Evolutionary conservation across 495 filamentous ascomycete species (phyloP).

Genomic region (Neurospora tetrasperma): DNA sequence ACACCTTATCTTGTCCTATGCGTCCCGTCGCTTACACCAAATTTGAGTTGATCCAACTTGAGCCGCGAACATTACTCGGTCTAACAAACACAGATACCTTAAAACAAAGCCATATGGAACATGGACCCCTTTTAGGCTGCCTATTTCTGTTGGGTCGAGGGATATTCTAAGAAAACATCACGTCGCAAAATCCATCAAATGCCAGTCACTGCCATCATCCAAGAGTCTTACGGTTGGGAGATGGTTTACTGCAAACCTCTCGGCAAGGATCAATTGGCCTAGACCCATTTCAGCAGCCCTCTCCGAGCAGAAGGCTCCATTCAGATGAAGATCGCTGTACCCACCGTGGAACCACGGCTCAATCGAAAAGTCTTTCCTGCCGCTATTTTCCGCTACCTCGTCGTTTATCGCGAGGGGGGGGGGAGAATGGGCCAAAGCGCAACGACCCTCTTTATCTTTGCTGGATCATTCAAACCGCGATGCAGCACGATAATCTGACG

Average conservation of each 20-base stretch:
- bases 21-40: neutral
- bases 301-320: slow-evolving; percentile 29
- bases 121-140: neutral
- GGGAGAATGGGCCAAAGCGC: neutral
- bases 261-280: slow-evolving; percentile 17
- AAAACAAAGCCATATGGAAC: neutral
- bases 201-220: neutral
- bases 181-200: neutral
- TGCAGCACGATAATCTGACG: slow-evolving; percentile 18
- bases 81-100: neutral
- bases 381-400: slow-evolving; percentile 15
- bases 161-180: neutral
- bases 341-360: slow-evolving; percentile 18
- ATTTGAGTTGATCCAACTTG: neutral
- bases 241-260: slow-evolving; percentile 15
- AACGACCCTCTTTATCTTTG: slow-evolving; percentile 8
- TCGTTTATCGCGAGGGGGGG: slow-evolving; percentile 2
- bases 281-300: slow-evolving; percentile 28
- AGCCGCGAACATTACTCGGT: neutral
- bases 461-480: slow-evolving; percentile 17
- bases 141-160: neutral
- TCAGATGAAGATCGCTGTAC: slow-evolving; percentile 28
- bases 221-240: slow-evolving; percentile 7
- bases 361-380: slow-evolving; percentile 17
- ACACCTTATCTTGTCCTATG: neutral